Conservation (phyloP, 768 basidiomycete genomes). For the Cubamyces lactineus region DNA sequence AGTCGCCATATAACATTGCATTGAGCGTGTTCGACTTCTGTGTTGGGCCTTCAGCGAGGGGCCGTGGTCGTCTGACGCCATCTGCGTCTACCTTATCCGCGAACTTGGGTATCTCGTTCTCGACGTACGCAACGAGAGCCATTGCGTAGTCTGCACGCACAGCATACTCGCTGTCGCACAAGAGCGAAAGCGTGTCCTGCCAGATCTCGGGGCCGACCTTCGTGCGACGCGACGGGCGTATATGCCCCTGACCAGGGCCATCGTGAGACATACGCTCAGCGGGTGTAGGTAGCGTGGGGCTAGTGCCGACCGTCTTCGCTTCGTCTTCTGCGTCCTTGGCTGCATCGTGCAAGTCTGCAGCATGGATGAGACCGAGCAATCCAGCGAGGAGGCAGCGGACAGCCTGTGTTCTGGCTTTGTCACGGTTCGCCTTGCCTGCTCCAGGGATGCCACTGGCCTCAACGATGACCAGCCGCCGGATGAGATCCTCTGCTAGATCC, state of each 20-base stretch:
- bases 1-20: slow-evolving; percentile 59
- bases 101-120: slow-evolving; percentile 71
- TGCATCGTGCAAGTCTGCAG: slow-evolving; percentile 55
- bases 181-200: slow-evolving; percentile 86
- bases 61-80: slow-evolving; percentile 49
- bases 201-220: slow-evolving; percentile 81
- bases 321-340: slow-evolving; percentile 34
- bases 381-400: slow-evolving; percentile 72
- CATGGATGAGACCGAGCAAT: slow-evolving; percentile 68
- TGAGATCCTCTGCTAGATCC: slow-evolving; percentile 84
- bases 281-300: slow-evolving; percentile 16
- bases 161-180: slow-evolving; percentile 79
- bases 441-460: slow-evolving; percentile 64
- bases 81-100: slow-evolving; percentile 54
- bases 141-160: slow-evolving; percentile 79
- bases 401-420: slow-evolving; percentile 58
- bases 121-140: slow-evolving; percentile 75
- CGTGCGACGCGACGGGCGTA: slow-evolving; percentile 58
- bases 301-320: slow-evolving; percentile 21
- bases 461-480: slow-evolving; percentile 70
- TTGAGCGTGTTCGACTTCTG: slow-evolving; percentile 51
- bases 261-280: slow-evolving; percentile 25
- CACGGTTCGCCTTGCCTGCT: slow-evolving; percentile 42
- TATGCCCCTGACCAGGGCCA: slow-evolving; percentile 23
- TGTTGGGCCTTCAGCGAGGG: slow-evolving; percentile 51